phyloP scores from a whole-genome alignment of 352 stramenopile species.

The Phytophthora quininea region DNA sequence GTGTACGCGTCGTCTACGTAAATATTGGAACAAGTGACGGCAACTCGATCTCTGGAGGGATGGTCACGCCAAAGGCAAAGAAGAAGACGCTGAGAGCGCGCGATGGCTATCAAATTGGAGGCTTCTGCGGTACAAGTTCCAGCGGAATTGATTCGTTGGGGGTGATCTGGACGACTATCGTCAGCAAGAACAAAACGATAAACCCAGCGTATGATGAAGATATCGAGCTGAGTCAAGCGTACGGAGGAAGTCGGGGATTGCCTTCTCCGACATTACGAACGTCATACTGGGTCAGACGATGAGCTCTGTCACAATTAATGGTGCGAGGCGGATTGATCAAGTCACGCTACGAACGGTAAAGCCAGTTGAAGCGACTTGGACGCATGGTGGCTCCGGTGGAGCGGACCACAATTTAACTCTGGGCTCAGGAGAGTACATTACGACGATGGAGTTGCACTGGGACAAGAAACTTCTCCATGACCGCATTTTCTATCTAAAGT shows the following conservation, averaged over 20 bases:
- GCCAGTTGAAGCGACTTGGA: constrained; percentile 23
- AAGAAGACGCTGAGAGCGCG: constrained; percentile 24
- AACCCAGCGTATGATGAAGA: constrained; percentile 5
- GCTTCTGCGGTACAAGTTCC: constrained; percentile 18
- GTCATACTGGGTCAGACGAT: constrained; percentile 26
- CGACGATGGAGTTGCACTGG: constrained; percentile 47
- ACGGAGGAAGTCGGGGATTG: constrained; percentile 25
- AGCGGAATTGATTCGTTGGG: constrained; percentile 29
- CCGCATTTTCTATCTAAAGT: constrained; percentile 52
- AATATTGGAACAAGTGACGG: constrained; percentile 30
- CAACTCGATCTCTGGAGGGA: constrained; percentile 23
- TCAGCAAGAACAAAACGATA: not conserved
- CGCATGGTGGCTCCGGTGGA: constrained; percentile 49
- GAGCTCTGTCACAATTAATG: constrained; percentile 22
- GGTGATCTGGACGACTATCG: constrained; percentile 26
- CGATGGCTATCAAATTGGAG: constrained; percentile 28
- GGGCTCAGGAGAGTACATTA: constrained; percentile 27
- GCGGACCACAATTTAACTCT: constrained; percentile 43
- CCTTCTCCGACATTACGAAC: constrained; percentile 32
- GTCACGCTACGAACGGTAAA: constrained; percentile 38
- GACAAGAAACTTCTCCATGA: constrained; percentile 46
- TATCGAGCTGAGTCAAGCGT: constrained; percentile 18
- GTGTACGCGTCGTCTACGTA: constrained; percentile 31
- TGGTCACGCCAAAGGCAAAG: constrained; percentile 13
- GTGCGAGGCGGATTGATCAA: constrained; percentile 39